Conservation (phyloP, 176 grass and related monocot genomes). For the Dactylis glomerata region DNA sequence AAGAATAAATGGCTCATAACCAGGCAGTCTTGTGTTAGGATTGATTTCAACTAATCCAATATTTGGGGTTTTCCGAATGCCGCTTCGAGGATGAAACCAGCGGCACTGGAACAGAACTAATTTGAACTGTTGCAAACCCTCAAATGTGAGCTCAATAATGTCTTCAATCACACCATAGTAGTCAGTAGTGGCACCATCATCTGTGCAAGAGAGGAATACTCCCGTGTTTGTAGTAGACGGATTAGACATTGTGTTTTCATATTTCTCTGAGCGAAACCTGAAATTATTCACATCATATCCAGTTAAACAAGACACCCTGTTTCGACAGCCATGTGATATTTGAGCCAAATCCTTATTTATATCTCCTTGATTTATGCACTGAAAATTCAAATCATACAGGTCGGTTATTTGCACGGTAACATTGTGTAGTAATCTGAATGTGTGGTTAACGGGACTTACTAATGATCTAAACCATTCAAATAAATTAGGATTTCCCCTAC, state of each 20-base stretch:
- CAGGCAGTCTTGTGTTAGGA: background rate
- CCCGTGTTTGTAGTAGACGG: background rate
- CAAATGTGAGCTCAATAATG: background rate
- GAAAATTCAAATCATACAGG: too few species aligned
- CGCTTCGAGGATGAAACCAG: conserved; percentile 1
- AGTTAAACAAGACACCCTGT: background rate
- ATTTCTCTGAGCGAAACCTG: background rate
- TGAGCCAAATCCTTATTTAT: background rate
- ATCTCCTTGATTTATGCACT: background rate
- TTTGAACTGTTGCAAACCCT: background rate
- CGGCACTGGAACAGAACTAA: background rate
- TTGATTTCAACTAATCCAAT: conserved; percentile 3
- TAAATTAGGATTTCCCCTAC: background rate
- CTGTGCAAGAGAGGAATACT: background rate
- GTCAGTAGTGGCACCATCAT: background rate
- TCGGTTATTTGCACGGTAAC: too few species aligned
- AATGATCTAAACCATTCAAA: conserved; percentile 7
- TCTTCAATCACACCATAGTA: background rate
- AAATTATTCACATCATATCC: conserved; percentile 1
- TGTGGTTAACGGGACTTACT: background rate
- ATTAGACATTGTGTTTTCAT: background rate
- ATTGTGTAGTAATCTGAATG: too few species aligned
- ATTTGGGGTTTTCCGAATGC: background rate
- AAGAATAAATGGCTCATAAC: background rate
- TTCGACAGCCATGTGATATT: background rate